Conservation (phyloP, 2,329 filamentous ascomycete species). For the Penicillium rolfsii region DNA sequence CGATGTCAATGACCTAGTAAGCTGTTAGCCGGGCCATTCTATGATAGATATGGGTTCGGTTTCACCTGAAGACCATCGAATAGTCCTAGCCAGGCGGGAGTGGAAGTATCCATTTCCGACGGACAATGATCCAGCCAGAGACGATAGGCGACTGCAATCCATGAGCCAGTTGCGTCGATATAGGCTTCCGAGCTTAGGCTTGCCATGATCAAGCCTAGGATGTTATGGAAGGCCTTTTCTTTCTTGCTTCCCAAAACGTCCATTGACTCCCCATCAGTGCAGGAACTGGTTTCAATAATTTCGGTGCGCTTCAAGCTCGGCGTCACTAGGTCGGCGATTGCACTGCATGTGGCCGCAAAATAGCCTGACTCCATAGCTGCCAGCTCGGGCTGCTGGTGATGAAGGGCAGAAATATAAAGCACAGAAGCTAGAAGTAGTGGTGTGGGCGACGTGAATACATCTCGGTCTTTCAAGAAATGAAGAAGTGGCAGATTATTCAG, state of each 20-base stretch:
- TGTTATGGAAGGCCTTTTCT: conserved; percentile 30
- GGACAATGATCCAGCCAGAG: conserved; percentile 35
- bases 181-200: conserved; percentile 37
- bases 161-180: conserved; percentile 32
- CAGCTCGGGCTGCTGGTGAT: conserved; percentile 25
- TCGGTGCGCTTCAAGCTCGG: conserved; percentile 8
- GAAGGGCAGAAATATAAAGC: conserved; percentile 36
- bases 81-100: conserved; percentile 30
- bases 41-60: neutral
- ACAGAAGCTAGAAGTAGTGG: conserved; percentile 34
- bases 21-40: neutral
- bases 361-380: conserved; percentile 28
- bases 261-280: neutral
- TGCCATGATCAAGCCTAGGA: conserved; percentile 37
- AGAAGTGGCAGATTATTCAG: conserved; percentile 34
- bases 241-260: conserved; percentile 7
- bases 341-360: conserved; percentile 31
- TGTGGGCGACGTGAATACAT: conserved; percentile 31
- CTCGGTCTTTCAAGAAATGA: conserved; percentile 35
- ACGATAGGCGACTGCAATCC: conserved; percentile 37
- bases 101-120: conserved; percentile 12
- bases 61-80: conserved; percentile 35
- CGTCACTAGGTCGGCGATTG: conserved; percentile 31
- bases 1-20: conserved; percentile 34
- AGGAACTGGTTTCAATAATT: neutral